phyloP scores from a whole-genome alignment of 2,329 filamentous ascomycete species.

The Anthostomella pinea region DNA sequence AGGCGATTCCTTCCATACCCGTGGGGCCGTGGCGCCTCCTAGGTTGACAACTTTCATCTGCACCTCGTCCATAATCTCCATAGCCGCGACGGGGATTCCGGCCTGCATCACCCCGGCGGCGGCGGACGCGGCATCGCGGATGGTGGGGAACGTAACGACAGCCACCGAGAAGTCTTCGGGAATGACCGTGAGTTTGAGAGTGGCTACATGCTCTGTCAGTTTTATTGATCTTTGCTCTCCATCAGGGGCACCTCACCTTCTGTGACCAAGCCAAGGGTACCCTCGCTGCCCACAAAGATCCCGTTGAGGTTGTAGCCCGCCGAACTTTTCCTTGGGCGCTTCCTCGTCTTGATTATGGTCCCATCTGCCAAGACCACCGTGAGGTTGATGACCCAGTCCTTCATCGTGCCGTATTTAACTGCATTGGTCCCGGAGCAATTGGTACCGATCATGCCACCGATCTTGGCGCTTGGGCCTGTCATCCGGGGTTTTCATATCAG shows the following conservation, averaged over 20 bases:
- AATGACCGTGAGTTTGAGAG: conserved; percentile 73
- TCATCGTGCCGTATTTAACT: conserved; percentile 81
- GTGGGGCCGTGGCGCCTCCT: conserved; percentile 64
- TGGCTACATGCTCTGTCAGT: conserved; percentile 45
- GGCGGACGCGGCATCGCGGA: conserved; percentile 71
- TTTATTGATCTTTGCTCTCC: no score
- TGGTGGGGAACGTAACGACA: conserved; percentile 74
- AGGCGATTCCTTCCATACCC: conserved; percentile 70
- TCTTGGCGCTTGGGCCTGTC: conserved; percentile 62
- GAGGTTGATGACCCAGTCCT: conserved; percentile 81
- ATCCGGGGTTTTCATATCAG: no score
- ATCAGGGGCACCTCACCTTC: conserved; percentile 60
- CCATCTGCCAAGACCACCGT: conserved; percentile 80
- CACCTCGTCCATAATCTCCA: conserved; percentile 87
- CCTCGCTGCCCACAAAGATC: conserved; percentile 78
- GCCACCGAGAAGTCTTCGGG: conserved; percentile 75
- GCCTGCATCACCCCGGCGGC: conserved; percentile 74
- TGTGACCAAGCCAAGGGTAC: conserved; percentile 76
- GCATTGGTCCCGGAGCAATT: conserved; percentile 78
- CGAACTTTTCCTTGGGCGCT: conserved; percentile 75
- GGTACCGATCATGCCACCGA: conserved; percentile 80
- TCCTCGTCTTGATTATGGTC: conserved; percentile 73
- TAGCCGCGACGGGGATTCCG: conserved; percentile 69
- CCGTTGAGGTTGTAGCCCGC: conserved; percentile 82
- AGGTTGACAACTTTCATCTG: conserved; percentile 82